Percentiles rank a stretch among this genome's conserved stretches.
phyloP scores from a whole-genome alignment of 2,329 filamentous ascomycete species.

The Metarhizium sp. region DNA sequence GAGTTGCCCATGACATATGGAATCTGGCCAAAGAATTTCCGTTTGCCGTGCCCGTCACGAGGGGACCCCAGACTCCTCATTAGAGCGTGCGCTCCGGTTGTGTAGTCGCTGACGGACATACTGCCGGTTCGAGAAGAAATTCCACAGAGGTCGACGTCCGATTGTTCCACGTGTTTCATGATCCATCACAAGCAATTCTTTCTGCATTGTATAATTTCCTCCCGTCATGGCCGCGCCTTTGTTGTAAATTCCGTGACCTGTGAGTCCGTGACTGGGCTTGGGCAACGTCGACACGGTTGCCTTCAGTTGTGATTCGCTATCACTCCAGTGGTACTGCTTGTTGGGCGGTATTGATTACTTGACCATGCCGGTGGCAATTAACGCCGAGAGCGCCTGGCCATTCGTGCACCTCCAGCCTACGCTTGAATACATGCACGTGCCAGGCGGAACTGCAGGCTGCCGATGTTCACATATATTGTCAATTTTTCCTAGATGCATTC shows the following conservation, averaged over 20 bases:
- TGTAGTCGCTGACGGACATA: not conserved
- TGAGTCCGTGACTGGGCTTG: no score
- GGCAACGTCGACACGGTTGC: no score
- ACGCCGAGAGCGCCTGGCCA: no score
- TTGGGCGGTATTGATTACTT: no score
- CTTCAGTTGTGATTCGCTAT: no score
- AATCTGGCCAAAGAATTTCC: not conserved
- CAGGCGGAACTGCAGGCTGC: no score
- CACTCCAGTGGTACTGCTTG: no score
- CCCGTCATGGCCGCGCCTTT: no score
- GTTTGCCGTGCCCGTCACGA: conserved; percentile 2
- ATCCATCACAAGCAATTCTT: conserved; percentile 2
- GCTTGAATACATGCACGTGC: no score
- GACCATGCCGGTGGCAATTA: not conserved
- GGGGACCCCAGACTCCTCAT: conserved; percentile 3
- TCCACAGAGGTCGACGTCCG: not conserved
- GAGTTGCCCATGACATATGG: not conserved
- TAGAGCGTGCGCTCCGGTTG: not conserved
- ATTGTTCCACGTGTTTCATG: not conserved
- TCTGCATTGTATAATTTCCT: not conserved
- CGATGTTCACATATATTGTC: no score
- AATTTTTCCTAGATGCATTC: no score
- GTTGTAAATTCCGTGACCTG: no score
- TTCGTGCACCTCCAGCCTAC: not conserved
- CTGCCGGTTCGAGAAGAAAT: not conserved